Conservation (phyloP, 2,329 filamentous ascomycete genomes). For the Aspergillus costaricaensis region DNA sequence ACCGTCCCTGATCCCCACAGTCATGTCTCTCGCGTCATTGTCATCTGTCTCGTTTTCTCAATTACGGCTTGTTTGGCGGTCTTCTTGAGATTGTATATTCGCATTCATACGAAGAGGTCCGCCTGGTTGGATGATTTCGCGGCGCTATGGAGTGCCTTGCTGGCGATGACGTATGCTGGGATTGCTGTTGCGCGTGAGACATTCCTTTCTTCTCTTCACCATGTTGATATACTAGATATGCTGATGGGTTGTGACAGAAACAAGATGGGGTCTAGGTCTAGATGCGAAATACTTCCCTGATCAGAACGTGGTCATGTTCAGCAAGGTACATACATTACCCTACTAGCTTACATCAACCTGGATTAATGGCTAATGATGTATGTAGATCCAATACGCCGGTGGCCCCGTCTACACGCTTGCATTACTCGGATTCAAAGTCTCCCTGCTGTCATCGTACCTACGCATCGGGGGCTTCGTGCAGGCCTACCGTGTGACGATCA, state of each 20-base stretch:
- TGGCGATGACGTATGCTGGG: conserved; percentile 21
- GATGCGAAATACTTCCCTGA: conserved; percentile 20
- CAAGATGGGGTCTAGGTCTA: conserved; percentile 30
- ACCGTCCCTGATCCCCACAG: conserved; percentile 25
- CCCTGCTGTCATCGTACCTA: conserved; percentile 50
- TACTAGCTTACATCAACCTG: neutral
- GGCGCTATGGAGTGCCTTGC: conserved; percentile 23
- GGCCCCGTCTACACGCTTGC: conserved; percentile 31
- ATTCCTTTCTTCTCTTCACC: neutral
- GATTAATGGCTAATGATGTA: neutral
- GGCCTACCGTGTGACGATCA: conserved; percentile 36
- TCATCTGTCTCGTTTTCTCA: conserved; percentile 25
- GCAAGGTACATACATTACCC: conserved; percentile 20
- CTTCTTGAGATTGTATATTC: conserved; percentile 28
- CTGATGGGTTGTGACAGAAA: conserved; percentile 21
- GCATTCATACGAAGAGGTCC: conserved; percentile 20
- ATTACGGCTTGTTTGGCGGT: conserved; percentile 25
- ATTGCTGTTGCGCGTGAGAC: conserved; percentile 26
- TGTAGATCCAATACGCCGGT: conserved; percentile 32
- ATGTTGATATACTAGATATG: neutral
- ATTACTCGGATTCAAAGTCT: conserved; percentile 52
- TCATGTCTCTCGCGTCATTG: conserved; percentile 25
- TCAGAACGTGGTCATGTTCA: conserved; percentile 28
- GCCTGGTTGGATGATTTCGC: conserved; percentile 32
- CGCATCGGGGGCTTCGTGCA: conserved; percentile 48